Percentiles rank a stretch among this genome's conserved stretches.
Evolutionary conservation across 2,329 filamentous ascomycete species (phyloP).

Genomic region (Coniochaeta hoffmannii): DNA sequence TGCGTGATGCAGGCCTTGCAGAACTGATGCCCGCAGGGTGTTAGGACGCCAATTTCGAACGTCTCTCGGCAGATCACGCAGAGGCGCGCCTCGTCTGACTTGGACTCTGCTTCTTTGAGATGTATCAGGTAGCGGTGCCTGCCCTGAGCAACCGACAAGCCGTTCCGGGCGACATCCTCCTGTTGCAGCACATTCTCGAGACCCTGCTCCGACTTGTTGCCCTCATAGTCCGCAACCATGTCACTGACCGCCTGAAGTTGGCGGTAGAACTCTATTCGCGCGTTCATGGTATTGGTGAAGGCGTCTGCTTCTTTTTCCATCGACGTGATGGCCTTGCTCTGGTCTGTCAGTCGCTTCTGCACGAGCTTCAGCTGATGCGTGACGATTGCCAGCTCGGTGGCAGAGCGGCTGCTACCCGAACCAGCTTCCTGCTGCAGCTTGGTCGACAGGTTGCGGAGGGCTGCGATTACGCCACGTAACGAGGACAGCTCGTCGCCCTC

Average conservation of each 20-base stretch:
- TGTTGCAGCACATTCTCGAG: slow-evolving; percentile 33
- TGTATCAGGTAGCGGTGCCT: slow-evolving; percentile 67
- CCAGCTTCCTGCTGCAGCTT: slow-evolving; percentile 51
- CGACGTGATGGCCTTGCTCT: slow-evolving; percentile 37
- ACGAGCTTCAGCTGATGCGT: slow-evolving; percentile 54
- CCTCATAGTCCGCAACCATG: slow-evolving; percentile 68
- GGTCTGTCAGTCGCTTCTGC: slow-evolving; percentile 43
- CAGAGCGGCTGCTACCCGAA: slow-evolving; percentile 45
- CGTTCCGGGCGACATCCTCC: slow-evolving; percentile 46
- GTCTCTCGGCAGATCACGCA: slow-evolving; percentile 80
- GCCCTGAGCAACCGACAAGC: slow-evolving; percentile 56
- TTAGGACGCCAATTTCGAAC: slow-evolving; percentile 75
- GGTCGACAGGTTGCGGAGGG: slow-evolving; percentile 57
- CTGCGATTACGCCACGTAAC: slow-evolving; percentile 61
- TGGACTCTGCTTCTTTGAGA: slow-evolving; percentile 50
- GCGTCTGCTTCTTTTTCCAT: slow-evolving; percentile 66
- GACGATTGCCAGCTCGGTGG: slow-evolving; percentile 58
- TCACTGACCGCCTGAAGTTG: slow-evolving; percentile 91
- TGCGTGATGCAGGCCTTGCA: slow-evolving; percentile 78
- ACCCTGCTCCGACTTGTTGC: slow-evolving; percentile 44
- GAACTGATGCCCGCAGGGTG: slow-evolving; percentile 85
- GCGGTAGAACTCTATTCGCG: slow-evolving; percentile 80
- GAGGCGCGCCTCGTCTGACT: slow-evolving; percentile 55
- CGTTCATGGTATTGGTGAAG: slow-evolving; percentile 75
- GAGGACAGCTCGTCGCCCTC: slow-evolving; percentile 31